These are phyloP conservation scores for Ceratobasidium sp. DNA, from an alignment of 1,284 basidiomycete genomes.

Conservation along the genomic window DNA sequence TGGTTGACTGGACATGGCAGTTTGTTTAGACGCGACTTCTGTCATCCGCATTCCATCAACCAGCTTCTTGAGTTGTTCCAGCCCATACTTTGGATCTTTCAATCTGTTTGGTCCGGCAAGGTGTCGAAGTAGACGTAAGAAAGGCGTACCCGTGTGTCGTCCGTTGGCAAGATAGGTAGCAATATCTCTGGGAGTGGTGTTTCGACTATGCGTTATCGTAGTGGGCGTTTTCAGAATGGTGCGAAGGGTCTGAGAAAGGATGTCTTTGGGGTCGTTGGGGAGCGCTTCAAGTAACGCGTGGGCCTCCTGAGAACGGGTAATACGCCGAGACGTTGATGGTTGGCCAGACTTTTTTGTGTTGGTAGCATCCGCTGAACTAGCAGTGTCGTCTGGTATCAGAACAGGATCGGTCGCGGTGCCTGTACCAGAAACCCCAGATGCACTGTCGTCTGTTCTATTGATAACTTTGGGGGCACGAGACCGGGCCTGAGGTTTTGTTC, in stretches of 20 bases:
- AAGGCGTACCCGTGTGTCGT: slow-evolving; percentile 24
- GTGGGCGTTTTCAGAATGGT: slow-evolving; percentile 30
- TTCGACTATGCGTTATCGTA: neutral
- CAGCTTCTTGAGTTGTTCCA: slow-evolving; percentile 18
- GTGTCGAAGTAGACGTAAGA: slow-evolving; percentile 28
- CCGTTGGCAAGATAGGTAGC: slow-evolving; percentile 30
- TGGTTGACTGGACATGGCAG: neutral
- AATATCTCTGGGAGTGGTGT: slow-evolving; percentile 2
- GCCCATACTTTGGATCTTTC: neutral
- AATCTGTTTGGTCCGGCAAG: slow-evolving; percentile 5
- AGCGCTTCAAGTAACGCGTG: slow-evolving; percentile 12
- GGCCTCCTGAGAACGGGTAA: slow-evolving; percentile 25
- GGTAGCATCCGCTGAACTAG: too few species aligned
- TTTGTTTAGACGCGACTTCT: neutral
- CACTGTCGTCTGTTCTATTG: neutral
- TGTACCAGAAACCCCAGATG: neutral
- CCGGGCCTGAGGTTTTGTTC: neutral
- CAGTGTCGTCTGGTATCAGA: slow-evolving; percentile 14
- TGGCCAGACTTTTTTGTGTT: neutral
- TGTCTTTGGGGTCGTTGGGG: slow-evolving; percentile 16
- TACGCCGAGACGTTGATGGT: neutral
- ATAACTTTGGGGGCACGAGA: neutral
- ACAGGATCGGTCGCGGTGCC: slow-evolving; percentile 27
- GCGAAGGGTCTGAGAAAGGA: slow-evolving; percentile 25
- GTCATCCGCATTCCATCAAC: slow-evolving; percentile 29